These are phyloP conservation scores for Paramecium octaurelia DNA, from an alignment of 73 alveolate genomes.

Conservation along the genomic window DNA sequence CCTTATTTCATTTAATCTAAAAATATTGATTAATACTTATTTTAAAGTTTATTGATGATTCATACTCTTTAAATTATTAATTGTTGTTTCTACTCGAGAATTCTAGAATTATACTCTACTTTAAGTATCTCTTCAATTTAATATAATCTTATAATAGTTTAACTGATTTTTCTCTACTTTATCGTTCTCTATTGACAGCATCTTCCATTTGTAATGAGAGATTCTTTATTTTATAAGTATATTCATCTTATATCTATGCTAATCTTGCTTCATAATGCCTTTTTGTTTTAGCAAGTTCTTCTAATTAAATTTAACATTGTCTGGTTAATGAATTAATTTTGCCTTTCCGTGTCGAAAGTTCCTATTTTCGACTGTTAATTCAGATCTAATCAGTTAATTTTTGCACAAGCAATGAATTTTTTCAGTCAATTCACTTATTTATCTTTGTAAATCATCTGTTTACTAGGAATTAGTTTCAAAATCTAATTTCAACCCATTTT, in stretches of 20 bases:
- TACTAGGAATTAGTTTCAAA: not conserved
- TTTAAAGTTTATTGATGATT: constrained; percentile 16
- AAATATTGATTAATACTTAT: not conserved
- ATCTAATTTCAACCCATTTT: not conserved
- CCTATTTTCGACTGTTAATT: constrained; percentile 31
- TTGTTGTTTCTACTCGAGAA: not conserved
- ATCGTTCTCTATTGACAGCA: not conserved
- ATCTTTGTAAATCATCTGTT: constrained; percentile 39
- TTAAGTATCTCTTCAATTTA: constrained; percentile 23
- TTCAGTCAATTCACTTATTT: constrained; percentile 11
- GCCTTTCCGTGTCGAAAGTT: not conserved
- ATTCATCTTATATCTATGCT: constrained; percentile 30
- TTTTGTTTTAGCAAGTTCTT: constrained; percentile 20
- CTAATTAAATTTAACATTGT: not conserved
- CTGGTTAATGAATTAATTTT: not conserved
- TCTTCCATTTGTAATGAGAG: constrained; percentile 21
- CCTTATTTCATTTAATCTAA: constrained; percentile 22
- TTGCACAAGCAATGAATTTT: not conserved
- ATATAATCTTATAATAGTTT: not conserved
- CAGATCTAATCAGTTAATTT: not conserved
- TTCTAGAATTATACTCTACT: not conserved
- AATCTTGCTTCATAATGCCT: constrained; percentile 44
- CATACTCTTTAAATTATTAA: not conserved
- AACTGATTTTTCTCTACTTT: constrained; percentile 32
- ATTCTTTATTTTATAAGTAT: constrained; percentile 33